Evolutionary conservation across 2,329 filamentous ascomycete genomes (phyloP).

Genomic region (Metarhizium brunneum): DNA sequence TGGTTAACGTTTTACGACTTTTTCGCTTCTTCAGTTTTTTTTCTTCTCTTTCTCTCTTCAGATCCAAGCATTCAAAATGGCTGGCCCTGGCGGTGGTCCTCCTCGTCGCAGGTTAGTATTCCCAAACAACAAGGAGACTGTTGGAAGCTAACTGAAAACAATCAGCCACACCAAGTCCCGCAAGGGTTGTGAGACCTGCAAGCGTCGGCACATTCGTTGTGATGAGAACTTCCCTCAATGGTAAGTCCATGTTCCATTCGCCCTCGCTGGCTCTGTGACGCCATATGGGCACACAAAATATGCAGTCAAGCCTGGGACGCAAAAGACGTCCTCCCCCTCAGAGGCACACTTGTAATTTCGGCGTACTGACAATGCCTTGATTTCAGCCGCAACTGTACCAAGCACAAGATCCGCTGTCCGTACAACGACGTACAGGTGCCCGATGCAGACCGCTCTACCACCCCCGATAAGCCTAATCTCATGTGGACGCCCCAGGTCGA

Average conservation of each 20-base stretch:
- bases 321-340: not conserved
- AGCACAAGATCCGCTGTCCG: conserved; percentile 96
- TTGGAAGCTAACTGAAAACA: not conserved
- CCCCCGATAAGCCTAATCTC: conserved; percentile 58
- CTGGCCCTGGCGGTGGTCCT: conserved; percentile 89
- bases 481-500: conserved; percentile 85
- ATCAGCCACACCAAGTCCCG: conserved; percentile 94
- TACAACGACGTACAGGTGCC: conserved; percentile 77
- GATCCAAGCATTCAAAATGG: conserved; percentile 48
- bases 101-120: conserved; percentile 55
- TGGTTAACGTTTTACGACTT: conserved; percentile 15
- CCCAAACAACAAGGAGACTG: conserved; percentile 5
- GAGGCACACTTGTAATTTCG: not conserved
- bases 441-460: conserved; percentile 51
- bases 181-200: conserved; percentile 97
- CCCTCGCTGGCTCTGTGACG: not conserved
- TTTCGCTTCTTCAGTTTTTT: not conserved
- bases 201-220: conserved; percentile 92
- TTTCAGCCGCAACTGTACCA: conserved; percentile 87
- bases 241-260: conserved; percentile 39
- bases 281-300: not conserved
- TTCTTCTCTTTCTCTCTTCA: conserved; percentile 1
- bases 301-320: not conserved
- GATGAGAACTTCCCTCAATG: conserved; percentile 98
- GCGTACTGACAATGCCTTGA: conserved; percentile 10